Conservation (phyloP, 139 green algal genomes). For the Chlorella sorokiniana region DNA sequence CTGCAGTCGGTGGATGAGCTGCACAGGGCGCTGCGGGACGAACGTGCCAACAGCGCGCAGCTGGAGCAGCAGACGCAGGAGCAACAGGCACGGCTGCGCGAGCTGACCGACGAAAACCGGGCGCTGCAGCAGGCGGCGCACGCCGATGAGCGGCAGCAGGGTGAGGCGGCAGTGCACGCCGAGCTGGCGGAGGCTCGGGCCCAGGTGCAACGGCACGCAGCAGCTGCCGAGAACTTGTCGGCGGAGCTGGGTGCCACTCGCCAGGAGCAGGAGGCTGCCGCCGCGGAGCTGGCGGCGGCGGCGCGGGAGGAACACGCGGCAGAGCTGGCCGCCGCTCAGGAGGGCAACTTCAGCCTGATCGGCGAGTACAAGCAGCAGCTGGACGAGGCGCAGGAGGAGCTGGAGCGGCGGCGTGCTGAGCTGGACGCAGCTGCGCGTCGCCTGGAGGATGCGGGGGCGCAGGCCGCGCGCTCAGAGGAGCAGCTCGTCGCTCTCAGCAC, state of each 20-base stretch:
- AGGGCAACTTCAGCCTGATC: not conserved
- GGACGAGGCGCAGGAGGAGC: conserved; percentile 14
- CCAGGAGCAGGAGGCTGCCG: conserved; percentile 1
- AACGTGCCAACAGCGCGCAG: conserved; percentile 11
- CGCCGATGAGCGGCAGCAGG: not conserved
- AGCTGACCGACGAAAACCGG: conserved; percentile 1
- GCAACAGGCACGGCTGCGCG: conserved; percentile 21
- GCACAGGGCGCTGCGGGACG: conserved; percentile 14
- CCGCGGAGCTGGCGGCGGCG: conserved; percentile 8
- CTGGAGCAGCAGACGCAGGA: conserved; percentile 1
- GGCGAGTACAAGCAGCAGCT: conserved; percentile 24
- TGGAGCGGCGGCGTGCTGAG: conserved; percentile 11
- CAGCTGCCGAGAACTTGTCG: conserved; percentile 3
- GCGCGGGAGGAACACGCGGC: not conserved
- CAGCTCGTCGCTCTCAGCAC: conserved; percentile 32
- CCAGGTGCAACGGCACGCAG: conserved; percentile 4
- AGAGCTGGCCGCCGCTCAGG: conserved; percentile 6
- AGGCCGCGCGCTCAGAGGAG: not conserved
- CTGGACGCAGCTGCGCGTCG: not conserved
- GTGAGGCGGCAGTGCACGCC: not conserved
- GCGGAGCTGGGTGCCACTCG: conserved; percentile 12
- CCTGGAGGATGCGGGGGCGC: not conserved
- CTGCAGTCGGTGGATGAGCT: conserved; percentile 32
- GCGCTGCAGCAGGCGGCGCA: not conserved
- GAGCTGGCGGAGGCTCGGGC: not conserved